phyloP scores from a whole-genome alignment of 2,329 filamentous ascomycete species.

The Colletotrichum sublineola region DNA sequence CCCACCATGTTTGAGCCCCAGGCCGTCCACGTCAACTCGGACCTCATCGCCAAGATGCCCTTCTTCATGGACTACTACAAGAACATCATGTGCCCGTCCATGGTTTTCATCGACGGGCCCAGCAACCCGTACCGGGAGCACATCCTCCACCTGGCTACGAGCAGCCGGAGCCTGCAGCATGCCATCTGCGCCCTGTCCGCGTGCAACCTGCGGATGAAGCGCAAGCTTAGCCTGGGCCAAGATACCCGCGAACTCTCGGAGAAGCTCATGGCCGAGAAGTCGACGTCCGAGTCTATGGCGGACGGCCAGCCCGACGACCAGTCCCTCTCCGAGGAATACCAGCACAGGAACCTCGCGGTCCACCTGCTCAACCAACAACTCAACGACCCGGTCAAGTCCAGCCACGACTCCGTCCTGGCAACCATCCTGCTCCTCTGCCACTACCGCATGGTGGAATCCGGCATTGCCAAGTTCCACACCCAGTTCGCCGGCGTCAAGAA shows the following conservation, averaged over 20 bases:
- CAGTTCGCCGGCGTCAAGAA: constrained; percentile 95
- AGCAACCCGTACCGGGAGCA: constrained; percentile 89
- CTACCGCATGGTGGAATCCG: constrained; percentile 93
- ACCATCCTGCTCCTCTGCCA: constrained; percentile 90
- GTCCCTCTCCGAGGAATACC: constrained; percentile 82
- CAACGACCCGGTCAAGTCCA: constrained; percentile 79
- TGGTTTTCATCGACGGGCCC: constrained; percentile 90
- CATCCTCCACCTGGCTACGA: constrained; percentile 81
- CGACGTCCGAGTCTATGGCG: constrained; percentile 58
- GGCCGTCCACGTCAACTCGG: constrained; percentile 66
- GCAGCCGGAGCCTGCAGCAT: constrained; percentile 88
- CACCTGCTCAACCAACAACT: constrained; percentile 87
- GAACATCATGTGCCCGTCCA: constrained; percentile 89
- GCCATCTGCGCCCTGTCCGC: constrained; percentile 90
- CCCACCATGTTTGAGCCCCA: constrained; percentile 61
- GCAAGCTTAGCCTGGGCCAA: constrained; percentile 73
- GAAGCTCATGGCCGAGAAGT: constrained; percentile 62
- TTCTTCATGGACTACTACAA: constrained; percentile 96
- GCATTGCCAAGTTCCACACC: constrained; percentile 91
- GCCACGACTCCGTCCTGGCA: constrained; percentile 88
- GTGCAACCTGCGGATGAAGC: constrained; percentile 90
- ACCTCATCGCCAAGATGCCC: constrained; percentile 82
- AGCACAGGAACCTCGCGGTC: constrained; percentile 85
- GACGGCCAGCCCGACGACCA: constrained; percentile 70
- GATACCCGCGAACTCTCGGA: constrained; percentile 65